A percentile compares a stretch with the other conserved stretches of the same genome.
These are phyloP conservation scores for Metschnikowia proteae DNA, from an alignment of 805 yeast species.

Conservation along the genomic window DNA sequence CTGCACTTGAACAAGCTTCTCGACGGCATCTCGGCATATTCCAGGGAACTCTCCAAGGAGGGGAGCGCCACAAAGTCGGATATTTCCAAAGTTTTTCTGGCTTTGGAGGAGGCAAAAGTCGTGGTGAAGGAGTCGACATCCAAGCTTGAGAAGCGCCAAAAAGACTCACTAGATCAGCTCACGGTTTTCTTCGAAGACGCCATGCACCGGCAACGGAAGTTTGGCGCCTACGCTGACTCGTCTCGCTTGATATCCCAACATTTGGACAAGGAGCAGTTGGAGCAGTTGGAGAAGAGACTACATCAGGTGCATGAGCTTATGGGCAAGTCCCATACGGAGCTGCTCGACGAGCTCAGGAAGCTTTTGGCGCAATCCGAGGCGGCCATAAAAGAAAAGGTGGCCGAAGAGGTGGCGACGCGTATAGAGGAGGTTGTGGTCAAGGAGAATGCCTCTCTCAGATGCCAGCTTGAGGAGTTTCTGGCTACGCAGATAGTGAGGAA, in stretches of 20 bases:
- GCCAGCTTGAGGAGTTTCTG: neutral
- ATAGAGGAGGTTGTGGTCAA: neutral
- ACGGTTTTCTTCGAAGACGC: neutral
- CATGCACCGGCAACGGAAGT: neutral
- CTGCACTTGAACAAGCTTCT: slow-evolving; percentile 34
- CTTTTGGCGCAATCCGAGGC: neutral
- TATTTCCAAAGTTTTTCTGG: slow-evolving; percentile 20
- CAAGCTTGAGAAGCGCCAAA: neutral
- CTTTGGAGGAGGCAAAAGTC: slow-evolving; percentile 15
- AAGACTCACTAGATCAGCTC: neutral
- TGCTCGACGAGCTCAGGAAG: neutral
- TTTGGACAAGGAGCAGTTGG: slow-evolving; percentile 1
- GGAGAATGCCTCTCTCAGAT: neutral
- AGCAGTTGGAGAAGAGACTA: neutral
- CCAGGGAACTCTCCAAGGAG: slow-evolving; percentile 33
- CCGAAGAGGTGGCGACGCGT: neutral
- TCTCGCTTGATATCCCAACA: neutral
- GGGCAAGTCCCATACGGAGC: neutral
- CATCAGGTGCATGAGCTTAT: neutral
- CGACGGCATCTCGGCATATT: slow-evolving; percentile 31
- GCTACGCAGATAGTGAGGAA: neutral
- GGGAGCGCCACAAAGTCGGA: slow-evolving; percentile 35
- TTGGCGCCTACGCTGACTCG: neutral
- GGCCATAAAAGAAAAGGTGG: neutral
- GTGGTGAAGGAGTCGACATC: neutral